Conservation (phyloP, 345 rosid genomes). For the Corymbia maculata region DNA sequence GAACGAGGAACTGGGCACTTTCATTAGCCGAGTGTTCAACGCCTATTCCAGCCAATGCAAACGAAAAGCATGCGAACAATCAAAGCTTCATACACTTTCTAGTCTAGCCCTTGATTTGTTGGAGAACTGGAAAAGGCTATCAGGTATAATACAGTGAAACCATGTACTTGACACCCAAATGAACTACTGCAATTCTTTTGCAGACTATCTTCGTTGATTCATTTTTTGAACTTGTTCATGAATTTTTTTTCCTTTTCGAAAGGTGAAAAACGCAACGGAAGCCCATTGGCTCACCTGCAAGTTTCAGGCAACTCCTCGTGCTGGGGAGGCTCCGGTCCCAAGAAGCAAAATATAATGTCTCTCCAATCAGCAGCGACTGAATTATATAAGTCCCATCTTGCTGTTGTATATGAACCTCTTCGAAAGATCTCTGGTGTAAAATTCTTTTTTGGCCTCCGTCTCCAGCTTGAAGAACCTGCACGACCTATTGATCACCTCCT, state of each 20-base stretch:
- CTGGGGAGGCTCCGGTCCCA: constrained; percentile 15
- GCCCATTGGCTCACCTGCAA: background rate
- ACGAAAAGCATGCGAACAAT: background rate
- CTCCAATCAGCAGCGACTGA: constrained; percentile 22
- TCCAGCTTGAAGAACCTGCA: constrained; percentile 9
- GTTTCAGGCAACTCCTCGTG: constrained; percentile 8
- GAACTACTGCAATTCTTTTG: background rate
- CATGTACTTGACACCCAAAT: background rate
- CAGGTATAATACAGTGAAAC: background rate
- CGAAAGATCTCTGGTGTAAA: background rate
- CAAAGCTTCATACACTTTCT: background rate
- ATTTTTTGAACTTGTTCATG: background rate
- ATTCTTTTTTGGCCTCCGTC: background rate
- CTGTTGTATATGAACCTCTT: background rate
- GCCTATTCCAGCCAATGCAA: fast-evolving
- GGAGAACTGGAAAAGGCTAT: background rate
- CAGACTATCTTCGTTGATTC: fast-evolving
- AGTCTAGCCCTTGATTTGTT: too few species aligned
- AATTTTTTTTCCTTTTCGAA: too few species aligned
- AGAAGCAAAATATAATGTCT: constrained; percentile 3
- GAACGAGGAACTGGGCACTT: background rate
- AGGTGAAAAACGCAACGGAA: background rate
- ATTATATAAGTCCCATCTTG: background rate
- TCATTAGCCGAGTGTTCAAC: background rate
- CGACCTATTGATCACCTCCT: constrained; percentile 2